A percentile compares a stretch with the other conserved stretches of the same genome.
These are phyloP conservation scores for Coprinellus aureogranulatus DNA, from an alignment of 768 basidiomycete species.

Conservation along the genomic window DNA sequence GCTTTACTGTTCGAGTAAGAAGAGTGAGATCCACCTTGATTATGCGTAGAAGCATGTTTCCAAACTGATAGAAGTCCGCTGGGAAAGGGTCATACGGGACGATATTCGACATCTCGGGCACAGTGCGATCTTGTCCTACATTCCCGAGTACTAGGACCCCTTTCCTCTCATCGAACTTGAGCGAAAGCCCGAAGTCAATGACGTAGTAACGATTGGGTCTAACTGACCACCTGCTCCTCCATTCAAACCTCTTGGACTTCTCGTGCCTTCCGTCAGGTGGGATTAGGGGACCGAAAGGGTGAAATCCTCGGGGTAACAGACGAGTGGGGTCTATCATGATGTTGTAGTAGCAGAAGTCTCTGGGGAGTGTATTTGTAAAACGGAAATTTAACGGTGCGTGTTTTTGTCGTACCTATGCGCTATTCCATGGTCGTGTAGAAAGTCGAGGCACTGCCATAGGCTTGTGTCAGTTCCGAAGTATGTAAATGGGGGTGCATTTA, in stretches of 20 bases:
- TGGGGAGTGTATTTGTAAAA: too few species aligned
- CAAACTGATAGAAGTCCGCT: conserved; percentile 27
- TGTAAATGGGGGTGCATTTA: background rate
- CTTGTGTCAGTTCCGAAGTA: background rate
- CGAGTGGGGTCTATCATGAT: conserved; percentile 19
- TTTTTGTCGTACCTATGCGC: conserved; percentile 16
- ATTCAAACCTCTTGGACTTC: background rate
- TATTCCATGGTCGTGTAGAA: conserved; percentile 20
- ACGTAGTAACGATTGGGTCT: conserved; percentile 24
- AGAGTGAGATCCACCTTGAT: background rate
- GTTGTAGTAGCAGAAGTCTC: conserved; percentile 20
- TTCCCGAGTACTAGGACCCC: conserved; percentile 7
- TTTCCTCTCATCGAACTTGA: background rate
- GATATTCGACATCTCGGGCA: conserved; percentile 22
- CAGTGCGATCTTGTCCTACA: conserved; percentile 18
- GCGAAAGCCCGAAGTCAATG: conserved; percentile 26
- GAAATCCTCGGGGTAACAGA: conserved; percentile 16
- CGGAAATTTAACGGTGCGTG: too few species aligned
- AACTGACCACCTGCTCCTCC: conserved; percentile 17
- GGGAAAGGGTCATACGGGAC: conserved; percentile 29
- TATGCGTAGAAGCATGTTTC: conserved; percentile 12
- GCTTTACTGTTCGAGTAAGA: too few species aligned
- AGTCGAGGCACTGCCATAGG: conserved; percentile 14
- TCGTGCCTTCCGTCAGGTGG: background rate
- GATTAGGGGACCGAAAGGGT: background rate